Conservation (phyloP, 2,329 filamentous ascomycete species). For the Neofusicoccum parvum region DNA sequence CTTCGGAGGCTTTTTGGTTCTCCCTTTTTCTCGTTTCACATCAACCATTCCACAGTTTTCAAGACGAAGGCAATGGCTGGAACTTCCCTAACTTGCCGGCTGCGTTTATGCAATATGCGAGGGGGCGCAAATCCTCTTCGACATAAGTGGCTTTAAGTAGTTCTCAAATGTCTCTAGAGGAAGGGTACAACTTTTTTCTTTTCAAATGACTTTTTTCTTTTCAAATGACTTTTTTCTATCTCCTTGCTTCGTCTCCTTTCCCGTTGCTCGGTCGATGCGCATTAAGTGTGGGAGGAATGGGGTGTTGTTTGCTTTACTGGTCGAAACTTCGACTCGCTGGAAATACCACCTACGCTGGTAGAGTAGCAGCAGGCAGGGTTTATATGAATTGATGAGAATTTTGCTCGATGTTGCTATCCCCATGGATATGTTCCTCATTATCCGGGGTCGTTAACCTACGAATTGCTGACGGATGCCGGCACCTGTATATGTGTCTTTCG, state of each 20-base stretch:
- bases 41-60: not conserved
- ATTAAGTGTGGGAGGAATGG: not conserved
- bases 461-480: too few relatives aligned
- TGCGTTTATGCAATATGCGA: not conserved
- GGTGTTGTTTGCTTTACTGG: not conserved
- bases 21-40: not conserved
- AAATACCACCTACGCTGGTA: conserved; percentile 11
- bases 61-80: not conserved
- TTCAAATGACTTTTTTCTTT: not conserved
- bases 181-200: not conserved
- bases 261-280: not conserved
- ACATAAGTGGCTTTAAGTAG: not conserved
- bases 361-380: not conserved
- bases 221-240: not conserved
- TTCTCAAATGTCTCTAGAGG: not conserved
- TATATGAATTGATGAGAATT: conserved; percentile 9
- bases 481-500: too few relatives aligned
- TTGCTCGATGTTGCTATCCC: not conserved
- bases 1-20: not conserved
- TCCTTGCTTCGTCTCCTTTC: not conserved
- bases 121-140: not conserved
- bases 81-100: not conserved
- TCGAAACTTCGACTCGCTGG: not conserved
- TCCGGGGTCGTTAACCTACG: too few relatives aligned
- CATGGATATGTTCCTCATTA: too few relatives aligned